These are phyloP conservation scores for Hordeum marinum DNA, from an alignment of 176 grass and related monocot genomes.

Conservation along the genomic window DNA sequence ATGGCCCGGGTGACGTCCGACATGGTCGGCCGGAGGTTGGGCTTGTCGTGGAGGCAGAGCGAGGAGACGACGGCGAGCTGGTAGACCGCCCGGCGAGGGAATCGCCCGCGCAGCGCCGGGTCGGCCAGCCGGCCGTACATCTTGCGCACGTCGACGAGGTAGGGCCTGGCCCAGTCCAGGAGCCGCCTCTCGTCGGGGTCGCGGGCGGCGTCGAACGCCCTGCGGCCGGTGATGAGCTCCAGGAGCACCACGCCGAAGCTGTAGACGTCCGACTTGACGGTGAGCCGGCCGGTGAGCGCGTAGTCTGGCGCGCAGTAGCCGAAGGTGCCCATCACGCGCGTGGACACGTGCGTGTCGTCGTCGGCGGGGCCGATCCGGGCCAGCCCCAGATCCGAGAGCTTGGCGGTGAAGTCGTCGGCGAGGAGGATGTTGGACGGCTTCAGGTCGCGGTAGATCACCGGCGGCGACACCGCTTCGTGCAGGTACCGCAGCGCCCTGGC, in stretches of 20 bases:
- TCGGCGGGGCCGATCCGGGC: slow-evolving; percentile 46
- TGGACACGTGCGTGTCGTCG: slow-evolving; percentile 46
- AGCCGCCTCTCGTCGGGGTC: slow-evolving; percentile 31
- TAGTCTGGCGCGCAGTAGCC: slow-evolving; percentile 56
- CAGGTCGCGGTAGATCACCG: slow-evolving; percentile 60
- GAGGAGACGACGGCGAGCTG: slow-evolving; percentile 36
- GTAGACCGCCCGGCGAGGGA: slow-evolving; percentile 41
- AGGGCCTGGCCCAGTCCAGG: slow-evolving; percentile 52
- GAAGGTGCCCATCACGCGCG: slow-evolving; percentile 54
- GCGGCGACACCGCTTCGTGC: slow-evolving; percentile 31
- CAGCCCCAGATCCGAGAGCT: slow-evolving; percentile 53
- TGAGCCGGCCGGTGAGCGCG: slow-evolving; percentile 41
- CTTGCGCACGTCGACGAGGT: slow-evolving; percentile 26
- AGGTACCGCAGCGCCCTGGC: slow-evolving; percentile 47
- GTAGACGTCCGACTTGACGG: slow-evolving; percentile 39
- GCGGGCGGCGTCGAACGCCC: slow-evolving; percentile 31
- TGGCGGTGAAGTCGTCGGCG: slow-evolving; percentile 20
- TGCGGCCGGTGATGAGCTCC: slow-evolving; percentile 47
- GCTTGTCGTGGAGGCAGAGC: slow-evolving; percentile 51
- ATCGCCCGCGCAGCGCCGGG: slow-evolving; percentile 44
- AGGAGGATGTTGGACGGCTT: slow-evolving; percentile 66
- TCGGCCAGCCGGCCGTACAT: slow-evolving; percentile 38
- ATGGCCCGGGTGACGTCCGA: slow-evolving; percentile 34
- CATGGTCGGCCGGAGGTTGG: slow-evolving; percentile 50
- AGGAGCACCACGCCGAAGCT: no score